Evolutionary conservation across 2,329 filamentous ascomycete species (phyloP).

Genomic region (Ceratocystis papillata): DNA sequence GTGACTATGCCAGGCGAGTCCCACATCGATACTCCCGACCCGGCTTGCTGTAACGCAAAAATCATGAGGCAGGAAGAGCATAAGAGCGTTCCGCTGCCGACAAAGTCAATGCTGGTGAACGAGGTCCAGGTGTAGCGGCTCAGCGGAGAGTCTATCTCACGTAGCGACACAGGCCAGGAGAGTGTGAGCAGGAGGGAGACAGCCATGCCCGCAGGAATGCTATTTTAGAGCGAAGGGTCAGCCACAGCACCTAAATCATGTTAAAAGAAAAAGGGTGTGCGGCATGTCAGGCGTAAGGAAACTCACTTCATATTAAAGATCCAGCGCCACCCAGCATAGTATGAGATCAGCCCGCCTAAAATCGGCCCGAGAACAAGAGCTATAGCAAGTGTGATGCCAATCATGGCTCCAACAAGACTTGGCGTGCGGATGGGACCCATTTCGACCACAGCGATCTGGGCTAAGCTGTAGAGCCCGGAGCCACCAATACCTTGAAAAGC

Average conservation of each 20-base stretch:
- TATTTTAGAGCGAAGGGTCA: conserved; percentile 26
- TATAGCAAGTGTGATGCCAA: conserved; percentile 46
- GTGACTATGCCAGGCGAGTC: conserved; percentile 40
- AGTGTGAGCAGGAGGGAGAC: conserved; percentile 35
- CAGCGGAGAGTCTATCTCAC: conserved; percentile 16
- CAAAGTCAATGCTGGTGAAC: conserved; percentile 41
- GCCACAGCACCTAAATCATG: conserved; percentile 20
- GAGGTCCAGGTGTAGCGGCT: conserved; percentile 32
- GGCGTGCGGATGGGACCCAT: conserved; percentile 44
- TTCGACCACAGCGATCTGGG: conserved; percentile 47
- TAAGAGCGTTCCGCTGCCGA: conserved; percentile 43
- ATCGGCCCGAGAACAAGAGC: conserved; percentile 50
- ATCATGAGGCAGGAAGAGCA: conserved; percentile 44
- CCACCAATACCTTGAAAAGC: conserved; percentile 51
- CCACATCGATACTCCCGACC: conserved; percentile 44
- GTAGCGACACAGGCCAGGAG: conserved; percentile 22
- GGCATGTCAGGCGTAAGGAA: background rate
- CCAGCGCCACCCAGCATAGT: conserved; percentile 46
- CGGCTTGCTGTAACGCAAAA: conserved; percentile 47
- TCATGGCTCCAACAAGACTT: conserved; percentile 43
- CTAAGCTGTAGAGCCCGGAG: conserved; percentile 50
- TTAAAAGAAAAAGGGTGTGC: background rate
- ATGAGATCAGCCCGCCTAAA: conserved; percentile 46
- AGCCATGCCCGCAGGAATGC: conserved; percentile 39
- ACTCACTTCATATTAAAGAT: conserved; percentile 52